Evolutionary conservation across 148 eudicot species (phyloP).

Genomic region (Cornus suecica): DNA sequence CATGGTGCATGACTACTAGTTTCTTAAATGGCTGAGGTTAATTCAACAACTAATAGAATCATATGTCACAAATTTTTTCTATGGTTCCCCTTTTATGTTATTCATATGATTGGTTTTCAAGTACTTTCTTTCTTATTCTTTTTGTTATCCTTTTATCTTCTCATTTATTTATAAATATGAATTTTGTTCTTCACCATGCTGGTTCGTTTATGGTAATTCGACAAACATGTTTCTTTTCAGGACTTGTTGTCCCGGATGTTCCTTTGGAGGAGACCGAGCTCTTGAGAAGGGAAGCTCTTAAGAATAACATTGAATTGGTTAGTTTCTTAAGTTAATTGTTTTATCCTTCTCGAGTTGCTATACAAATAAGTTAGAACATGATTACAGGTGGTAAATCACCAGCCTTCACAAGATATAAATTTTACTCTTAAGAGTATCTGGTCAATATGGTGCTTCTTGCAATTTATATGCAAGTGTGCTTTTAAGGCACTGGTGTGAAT

Average conservation of each 20-base stretch:
- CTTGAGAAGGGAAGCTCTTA: constrained; percentile 72
- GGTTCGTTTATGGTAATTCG: background rate
- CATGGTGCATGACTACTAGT: background rate
- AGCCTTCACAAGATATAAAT: background rate
- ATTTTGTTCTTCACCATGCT: background rate
- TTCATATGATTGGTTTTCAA: constrained; percentile 1
- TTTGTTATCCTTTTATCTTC: background rate
- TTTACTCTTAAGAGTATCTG: background rate
- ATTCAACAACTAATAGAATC: background rate
- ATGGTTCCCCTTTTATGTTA: constrained; percentile 7
- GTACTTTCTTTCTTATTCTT: background rate
- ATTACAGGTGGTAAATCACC: background rate
- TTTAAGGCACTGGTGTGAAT: background rate
- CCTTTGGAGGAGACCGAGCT: constrained; percentile 88
- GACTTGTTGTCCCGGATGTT: constrained; percentile 94
- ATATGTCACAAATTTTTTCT: background rate
- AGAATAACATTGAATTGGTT: constrained; percentile 80
- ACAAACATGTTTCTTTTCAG: constrained; percentile 35
- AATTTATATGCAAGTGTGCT: background rate
- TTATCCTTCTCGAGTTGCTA: background rate
- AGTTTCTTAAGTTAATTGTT: constrained; percentile 14
- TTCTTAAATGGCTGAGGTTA: background rate
- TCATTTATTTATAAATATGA: background rate
- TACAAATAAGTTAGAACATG: background rate
- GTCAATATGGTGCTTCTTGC: background rate